Base-by-base conservation (phyloP, 306 rosid species). In the Chamaecrista fasciculata region DNA sequence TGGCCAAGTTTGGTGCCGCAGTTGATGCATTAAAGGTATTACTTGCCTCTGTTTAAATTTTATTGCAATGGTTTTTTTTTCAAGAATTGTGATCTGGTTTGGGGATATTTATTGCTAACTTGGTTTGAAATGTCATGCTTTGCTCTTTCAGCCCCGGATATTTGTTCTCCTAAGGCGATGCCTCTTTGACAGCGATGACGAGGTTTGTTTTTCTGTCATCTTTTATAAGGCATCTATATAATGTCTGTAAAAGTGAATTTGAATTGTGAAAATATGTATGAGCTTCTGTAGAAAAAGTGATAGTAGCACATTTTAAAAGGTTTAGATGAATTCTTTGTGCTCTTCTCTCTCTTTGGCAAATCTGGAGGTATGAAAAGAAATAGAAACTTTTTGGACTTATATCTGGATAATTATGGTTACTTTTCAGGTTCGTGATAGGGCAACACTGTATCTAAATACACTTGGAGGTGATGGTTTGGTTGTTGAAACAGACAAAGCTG, bases 351-450 rank as follows among this genome's bases (percentile, higher is more conserved):
- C 52, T 4, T 53, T 2, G 2, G 10, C 23, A 15, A 26, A 21
- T 66, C 50, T 42, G 53, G 47, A 18, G 26, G 48, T 62, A 26
- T 50, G 40, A 10, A 33, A 29, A 53, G 31, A 26, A 31, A 56
- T n/a, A 50, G 42, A 34, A 18, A 11, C 67, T 58, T 40, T 19
- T 64, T 60, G 29, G 26, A 61, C 49, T 50, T 25, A 42, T 66
- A 34, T 49, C 24, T 67, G 68, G 31, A 26, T 47, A 16, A 28
- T 77, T 42, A 34, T 77, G 48, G 68, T 39, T 72, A 34, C 62
- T 70, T 76, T 55, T 42, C 73, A 95, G 99, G 99, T 95, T 72
- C 97, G 99, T 15, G 99, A 95, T 81, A 89, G 97, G 83, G 97
- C 99, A 58, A 95, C 99, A 19, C 89, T 95, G 42, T 95, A 91